Evolutionary conservation across 2,329 filamentous ascomycete species (phyloP), one percentile per base, ranked within the genome.

Genomic region (Clonostachys rhizophaga): DNA sequence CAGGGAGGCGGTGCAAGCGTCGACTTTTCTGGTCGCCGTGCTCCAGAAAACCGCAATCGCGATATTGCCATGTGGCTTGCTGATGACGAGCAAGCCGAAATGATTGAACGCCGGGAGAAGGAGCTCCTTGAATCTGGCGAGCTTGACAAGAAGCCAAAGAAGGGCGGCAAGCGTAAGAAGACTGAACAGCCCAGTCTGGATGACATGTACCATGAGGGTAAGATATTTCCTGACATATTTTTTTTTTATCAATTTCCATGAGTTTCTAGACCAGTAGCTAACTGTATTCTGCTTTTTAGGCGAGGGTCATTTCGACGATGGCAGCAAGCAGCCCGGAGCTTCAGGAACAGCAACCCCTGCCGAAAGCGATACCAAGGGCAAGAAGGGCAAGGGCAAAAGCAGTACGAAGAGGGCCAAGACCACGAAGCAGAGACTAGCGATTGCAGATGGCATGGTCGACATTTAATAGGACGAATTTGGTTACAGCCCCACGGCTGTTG

Each of bases 21-120:
- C 52, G 94, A 97, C 74, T 97, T 99, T 76, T 97, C 95, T 65
- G 94, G 92, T 45, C 86, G 94, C 46, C 82, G 86, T 53, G 85
- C 85, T 51, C 79, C 87, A 6, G 92, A 96, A 72, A 96, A 95
- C 69, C 84, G 91, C 52, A 96, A 95, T 63, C 95, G 95, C 69
- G 94, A 99, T 61, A 97, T 97, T 68, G 94, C 94, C 42, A 87
- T 97, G 86, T 97, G 94, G 94, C 84, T 99, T 53, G 92, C 92
- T 16, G 94, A 99, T 62, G 94, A 97, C 55, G 92, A 97, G 48
- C 90, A 97, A 64, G 94, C 91, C 2, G 92, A 94, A 59, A 79
- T 94, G 66, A 92, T 99, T 61, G 92, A 96, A 70, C 84, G 87
- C 54, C 91, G 91, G 57, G 94, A 96, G 69, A 90, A 89, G 54